These are phyloP conservation scores for Trypanosoma boissoni DNA, from an alignment of 208 protist species.

Conservation along the genomic window DNA sequence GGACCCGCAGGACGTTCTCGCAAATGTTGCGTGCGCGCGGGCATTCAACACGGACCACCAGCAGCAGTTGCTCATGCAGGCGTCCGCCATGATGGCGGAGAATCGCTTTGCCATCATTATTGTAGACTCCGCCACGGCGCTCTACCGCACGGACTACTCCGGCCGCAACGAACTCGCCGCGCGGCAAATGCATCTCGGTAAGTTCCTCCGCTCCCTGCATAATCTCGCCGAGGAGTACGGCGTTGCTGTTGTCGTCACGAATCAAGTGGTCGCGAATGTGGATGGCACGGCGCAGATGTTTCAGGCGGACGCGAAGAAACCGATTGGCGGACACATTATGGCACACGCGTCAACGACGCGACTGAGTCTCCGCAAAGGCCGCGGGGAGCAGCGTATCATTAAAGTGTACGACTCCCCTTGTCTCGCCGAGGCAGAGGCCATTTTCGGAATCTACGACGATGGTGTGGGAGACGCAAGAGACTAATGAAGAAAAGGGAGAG, in stretches of 20 bases:
- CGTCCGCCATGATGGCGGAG: conserved; percentile 98
- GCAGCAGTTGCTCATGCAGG: conserved; percentile 93
- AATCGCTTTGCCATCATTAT: conserved; percentile 97
- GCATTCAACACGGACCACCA: conserved; percentile 99
- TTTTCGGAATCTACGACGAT: conserved; percentile 96
- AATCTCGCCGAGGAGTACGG: conserved; percentile 99
- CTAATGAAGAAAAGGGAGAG: conserved; percentile 31
- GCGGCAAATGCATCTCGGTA: conserved; percentile 98
- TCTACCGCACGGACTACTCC: conserved; percentile 99
- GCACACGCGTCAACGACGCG: conserved; percentile 99
- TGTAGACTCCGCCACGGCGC: conserved; percentile 98
- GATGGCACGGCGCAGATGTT: conserved; percentile 97
- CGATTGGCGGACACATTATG: conserved; percentile 99
- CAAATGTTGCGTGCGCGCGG: conserved; percentile 98
- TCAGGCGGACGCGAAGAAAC: conserved; percentile 98
- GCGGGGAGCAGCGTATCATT: conserved; percentile 98
- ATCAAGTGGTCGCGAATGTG: conserved; percentile 98
- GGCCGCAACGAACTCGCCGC: conserved; percentile 98
- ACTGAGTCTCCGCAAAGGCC: conserved; percentile 98
- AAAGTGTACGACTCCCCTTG: conserved; percentile 99
- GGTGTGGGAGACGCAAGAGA: conserved; percentile 97
- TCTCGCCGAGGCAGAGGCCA: conserved; percentile 96
- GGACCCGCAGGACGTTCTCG: conserved; percentile 96
- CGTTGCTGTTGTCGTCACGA: conserved; percentile 99
- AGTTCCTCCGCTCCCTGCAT: conserved; percentile 97